phyloP scores from a whole-genome alignment of 2,329 filamentous ascomycete genomes.

The Conoideocrella luteorostrata region DNA sequence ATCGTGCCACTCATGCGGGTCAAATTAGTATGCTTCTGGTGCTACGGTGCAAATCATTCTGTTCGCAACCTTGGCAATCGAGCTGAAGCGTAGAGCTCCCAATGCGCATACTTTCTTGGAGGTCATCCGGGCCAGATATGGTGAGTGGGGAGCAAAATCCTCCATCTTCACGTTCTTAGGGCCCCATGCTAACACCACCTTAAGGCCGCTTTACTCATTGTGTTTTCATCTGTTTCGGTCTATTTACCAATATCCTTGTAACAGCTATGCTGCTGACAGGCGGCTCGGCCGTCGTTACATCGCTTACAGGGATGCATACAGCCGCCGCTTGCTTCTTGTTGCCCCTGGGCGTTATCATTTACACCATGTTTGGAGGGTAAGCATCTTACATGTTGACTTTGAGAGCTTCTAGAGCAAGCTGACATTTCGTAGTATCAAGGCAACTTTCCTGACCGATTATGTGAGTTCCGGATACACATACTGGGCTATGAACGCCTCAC shows the following conservation, averaged over 20 bases:
- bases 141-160: constrained; percentile 33
- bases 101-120: constrained; percentile 83
- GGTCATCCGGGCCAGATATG: constrained; percentile 75
- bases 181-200: background rate
- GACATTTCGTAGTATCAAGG: constrained; percentile 49
- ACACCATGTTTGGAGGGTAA: constrained; percentile 66
- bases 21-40: constrained; percentile 45
- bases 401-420: background rate
- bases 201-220: constrained; percentile 45
- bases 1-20: background rate
- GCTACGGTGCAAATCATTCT: constrained; percentile 81
- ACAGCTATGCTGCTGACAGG: constrained; percentile 85
- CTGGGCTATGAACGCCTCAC: background rate
- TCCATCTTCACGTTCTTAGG: background rate
- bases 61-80: constrained; percentile 84
- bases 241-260: constrained; percentile 84
- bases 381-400: background rate
- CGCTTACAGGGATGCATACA: constrained; percentile 42
- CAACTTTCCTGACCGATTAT: constrained; percentile 80
- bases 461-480: constrained; percentile 28
- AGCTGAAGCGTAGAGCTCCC: constrained; percentile 77
- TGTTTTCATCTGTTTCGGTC: constrained; percentile 74
- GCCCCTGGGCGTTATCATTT: constrained; percentile 45
- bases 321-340: constrained; percentile 56
- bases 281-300: constrained; percentile 52